Percentiles rank a stretch among this genome's conserved stretches.
Evolutionary conservation across 139 green algal genomes (phyloP).

Genomic region (Chlamydomonas eustigma): DNA sequence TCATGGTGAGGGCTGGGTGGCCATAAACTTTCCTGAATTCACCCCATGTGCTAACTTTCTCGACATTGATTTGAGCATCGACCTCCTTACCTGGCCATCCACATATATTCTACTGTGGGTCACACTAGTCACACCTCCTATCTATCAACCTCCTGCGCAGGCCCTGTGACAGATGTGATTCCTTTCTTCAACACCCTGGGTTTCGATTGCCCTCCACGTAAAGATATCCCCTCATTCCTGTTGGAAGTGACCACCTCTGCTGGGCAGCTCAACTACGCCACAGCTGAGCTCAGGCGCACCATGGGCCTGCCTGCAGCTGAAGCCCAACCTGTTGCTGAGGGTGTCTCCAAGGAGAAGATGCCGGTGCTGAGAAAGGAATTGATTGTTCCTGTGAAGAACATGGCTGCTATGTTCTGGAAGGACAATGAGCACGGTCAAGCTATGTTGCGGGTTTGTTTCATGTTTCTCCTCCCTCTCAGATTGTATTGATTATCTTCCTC

Average conservation of each 20-base stretch:
- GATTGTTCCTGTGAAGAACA: slow-evolving; percentile 31
- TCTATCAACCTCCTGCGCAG: slow-evolving; percentile 15
- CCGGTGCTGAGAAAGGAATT: not conserved
- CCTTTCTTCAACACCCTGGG: slow-evolving; percentile 59
- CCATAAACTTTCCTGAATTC: too few species aligned
- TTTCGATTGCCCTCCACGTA: slow-evolving; percentile 62
- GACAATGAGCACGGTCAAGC: slow-evolving; percentile 4
- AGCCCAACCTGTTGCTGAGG: not conserved
- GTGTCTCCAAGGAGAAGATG: not conserved
- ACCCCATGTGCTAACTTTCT: too few species aligned
- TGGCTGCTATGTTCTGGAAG: slow-evolving; percentile 32
- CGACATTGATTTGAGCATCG: too few species aligned
- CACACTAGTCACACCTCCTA: too few species aligned
- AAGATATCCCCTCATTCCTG: slow-evolving; percentile 69
- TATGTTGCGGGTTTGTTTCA: slow-evolving; percentile 10
- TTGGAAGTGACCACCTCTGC: slow-evolving; percentile 54
- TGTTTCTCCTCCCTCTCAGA: too few species aligned
- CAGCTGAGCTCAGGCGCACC: not conserved
- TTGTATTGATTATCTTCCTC: not conserved
- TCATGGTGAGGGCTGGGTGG: slow-evolving; percentile 10
- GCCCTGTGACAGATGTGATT: slow-evolving; percentile 50
- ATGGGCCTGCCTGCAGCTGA: not conserved
- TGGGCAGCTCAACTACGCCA: not conserved
- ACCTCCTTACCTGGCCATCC: too few species aligned
- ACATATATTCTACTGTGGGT: too few species aligned